Percentiles rank a stretch among this genome's conserved stretches.
These are phyloP conservation scores for Tilletia indica DNA, from an alignment of 1,284 basidiomycete species.

Conservation along the genomic window DNA sequence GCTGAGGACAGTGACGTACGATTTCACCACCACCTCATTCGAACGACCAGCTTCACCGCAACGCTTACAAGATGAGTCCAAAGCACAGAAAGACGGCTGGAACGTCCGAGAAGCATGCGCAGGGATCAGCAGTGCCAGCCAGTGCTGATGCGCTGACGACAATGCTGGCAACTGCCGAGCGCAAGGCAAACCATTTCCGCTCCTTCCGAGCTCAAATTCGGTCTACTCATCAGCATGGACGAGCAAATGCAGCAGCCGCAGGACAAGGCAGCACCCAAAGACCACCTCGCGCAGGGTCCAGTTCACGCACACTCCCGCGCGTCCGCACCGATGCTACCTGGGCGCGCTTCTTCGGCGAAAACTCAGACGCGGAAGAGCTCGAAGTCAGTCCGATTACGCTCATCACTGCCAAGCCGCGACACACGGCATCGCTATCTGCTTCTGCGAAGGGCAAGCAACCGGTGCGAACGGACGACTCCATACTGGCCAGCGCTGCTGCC, in stretches of 20 bases:
- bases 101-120: slow-evolving; percentile 2
- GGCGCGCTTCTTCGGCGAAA: slow-evolving; percentile 14
- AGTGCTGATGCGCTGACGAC: background rate
- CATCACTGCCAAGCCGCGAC: background rate
- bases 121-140: background rate
- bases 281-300: background rate
- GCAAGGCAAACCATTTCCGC: slow-evolving; percentile 13
- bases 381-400: background rate
- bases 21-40: too few species aligned
- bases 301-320: background rate
- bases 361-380: slow-evolving; percentile 3
- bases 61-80: too few species aligned
- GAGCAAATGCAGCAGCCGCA: background rate
- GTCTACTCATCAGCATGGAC: background rate
- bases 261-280: background rate
- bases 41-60: too few species aligned
- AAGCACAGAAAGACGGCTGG: background rate
- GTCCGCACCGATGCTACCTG: slow-evolving; percentile 1
- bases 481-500: slow-evolving; percentile 2
- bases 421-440: background rate
- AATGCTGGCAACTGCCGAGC: slow-evolving; percentile 10
- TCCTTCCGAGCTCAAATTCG: slow-evolving; percentile 1
- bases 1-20: too few species aligned
- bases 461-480: background rate
- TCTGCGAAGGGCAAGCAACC: background rate